Evolutionary conservation across 208 protist species (phyloP).

Genomic region (Acanthamoeba royreba): DNA sequence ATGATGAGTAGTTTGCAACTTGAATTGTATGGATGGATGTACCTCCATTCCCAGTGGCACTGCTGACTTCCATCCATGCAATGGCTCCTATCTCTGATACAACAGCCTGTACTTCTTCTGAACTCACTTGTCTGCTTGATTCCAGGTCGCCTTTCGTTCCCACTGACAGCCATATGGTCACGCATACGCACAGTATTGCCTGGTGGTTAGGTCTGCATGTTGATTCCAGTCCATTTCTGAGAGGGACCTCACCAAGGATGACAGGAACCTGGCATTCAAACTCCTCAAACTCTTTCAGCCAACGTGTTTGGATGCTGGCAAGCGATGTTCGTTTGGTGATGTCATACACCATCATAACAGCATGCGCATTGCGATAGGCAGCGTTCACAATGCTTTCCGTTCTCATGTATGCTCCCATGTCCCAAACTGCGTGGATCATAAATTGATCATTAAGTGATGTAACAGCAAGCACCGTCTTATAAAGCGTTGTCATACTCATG

Average conservation of each 20-base stretch:
- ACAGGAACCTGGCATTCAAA: not conserved
- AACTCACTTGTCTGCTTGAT: not conserved
- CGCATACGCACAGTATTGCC: too few relatives aligned
- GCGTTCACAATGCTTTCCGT: not conserved
- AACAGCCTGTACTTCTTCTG: not conserved
- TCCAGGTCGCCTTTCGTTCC: not conserved
- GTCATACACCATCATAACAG: not conserved
- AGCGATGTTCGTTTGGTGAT: not conserved
- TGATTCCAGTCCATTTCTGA: too few relatives aligned
- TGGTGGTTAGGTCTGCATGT: too few relatives aligned
- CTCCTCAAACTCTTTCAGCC: not conserved
- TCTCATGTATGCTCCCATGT: not conserved
- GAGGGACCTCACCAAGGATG: not conserved
- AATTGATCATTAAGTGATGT: not conserved
- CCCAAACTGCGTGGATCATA: not conserved
- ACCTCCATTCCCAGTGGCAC: not conserved
- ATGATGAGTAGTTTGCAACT: too few relatives aligned
- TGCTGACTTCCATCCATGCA: not conserved
- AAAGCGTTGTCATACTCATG: not conserved
- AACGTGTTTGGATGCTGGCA: not conserved
- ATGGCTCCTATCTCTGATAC: not conserved
- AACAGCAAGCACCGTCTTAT: too few relatives aligned
- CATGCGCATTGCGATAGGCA: not conserved
- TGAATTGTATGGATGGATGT: not conserved
- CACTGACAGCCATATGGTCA: not conserved